These are phyloP conservation scores for Buddleja alternifolia DNA, from an alignment of 257 asterid species.

Conservation along the genomic window DNA sequence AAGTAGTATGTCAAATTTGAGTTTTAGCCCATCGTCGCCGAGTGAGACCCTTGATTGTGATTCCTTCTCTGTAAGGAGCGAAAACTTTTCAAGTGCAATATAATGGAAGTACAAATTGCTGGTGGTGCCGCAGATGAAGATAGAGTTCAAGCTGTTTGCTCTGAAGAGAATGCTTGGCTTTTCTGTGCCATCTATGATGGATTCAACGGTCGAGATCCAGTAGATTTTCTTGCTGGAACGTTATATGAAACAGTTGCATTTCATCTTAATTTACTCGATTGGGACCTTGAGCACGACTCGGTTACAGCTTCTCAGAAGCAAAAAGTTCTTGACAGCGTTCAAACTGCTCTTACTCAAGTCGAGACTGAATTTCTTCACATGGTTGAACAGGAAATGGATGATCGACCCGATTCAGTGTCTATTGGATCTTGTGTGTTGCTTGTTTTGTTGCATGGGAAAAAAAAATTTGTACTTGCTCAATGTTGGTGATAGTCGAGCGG, in stretches of 20 bases:
- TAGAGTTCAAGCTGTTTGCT: conserved; percentile 74
- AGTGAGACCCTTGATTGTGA: conserved; percentile 46
- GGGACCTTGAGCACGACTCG: conserved; percentile 46
- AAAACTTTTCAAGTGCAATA: conserved; percentile 50
- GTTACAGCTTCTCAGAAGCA: conserved; percentile 33
- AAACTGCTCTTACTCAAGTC: conserved; percentile 59
- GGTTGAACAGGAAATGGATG: conserved; percentile 82
- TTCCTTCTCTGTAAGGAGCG: conserved; percentile 42
- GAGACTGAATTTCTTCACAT: conserved; percentile 63
- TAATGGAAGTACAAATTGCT: conserved; percentile 64
- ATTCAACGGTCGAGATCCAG: conserved; percentile 75
- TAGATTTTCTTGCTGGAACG: conserved; percentile 71
- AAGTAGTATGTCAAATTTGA: conserved; percentile 56
- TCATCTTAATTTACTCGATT: conserved; percentile 52
- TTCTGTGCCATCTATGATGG: conserved; percentile 72
- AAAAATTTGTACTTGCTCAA: conserved; percentile 54
- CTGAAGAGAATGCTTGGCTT: conserved; percentile 70
- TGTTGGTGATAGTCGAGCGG: conserved; percentile 76
- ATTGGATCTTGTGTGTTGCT: conserved; percentile 64
- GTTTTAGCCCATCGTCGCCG: conserved; percentile 60
- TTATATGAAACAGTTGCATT: conserved; percentile 55
- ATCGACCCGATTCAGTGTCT: conserved; percentile 66
- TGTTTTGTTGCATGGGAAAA: conserved; percentile 56
- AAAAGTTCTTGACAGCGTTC: conserved; percentile 51
- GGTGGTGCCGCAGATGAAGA: conserved; percentile 85